Base-by-base conservation (phyloP, 176 grass and related monocot genomes). In the Cenchrus fungigraminus region DNA sequence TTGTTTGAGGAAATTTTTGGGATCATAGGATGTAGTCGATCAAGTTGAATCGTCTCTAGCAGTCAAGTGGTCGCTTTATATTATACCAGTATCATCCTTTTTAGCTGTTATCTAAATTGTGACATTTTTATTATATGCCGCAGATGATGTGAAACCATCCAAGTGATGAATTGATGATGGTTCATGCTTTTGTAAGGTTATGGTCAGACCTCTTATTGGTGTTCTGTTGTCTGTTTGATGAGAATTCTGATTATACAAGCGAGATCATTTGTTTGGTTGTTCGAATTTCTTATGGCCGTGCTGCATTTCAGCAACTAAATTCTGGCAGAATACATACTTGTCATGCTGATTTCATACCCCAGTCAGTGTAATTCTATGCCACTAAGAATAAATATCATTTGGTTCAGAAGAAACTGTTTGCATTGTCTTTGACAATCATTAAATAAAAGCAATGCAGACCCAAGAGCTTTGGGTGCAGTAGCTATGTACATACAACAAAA, bases 21-120 rank as follows among this genome's bases (percentile, higher is more conserved):
- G 62, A 57, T 61, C 74, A 68, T 47, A 76, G 40, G 58, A 76
- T 47, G n/a, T 34, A 78, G 56, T 62, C 1, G 40, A n/a, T 84
- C 60, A 45, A 67, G 49, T 9, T 75, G 16, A 32, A 82, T 59
- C 65, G 12, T 22, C 66, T 74, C 31, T 28, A 31, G 45, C 31
- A n/a, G 8, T 50, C 42, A 73, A 44, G 32, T 71, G 56, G 44
- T 70, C 72, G 15, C 1, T 3, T 61, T 9, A 65, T 15, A 43
- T 2, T 58, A 6, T 40, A 75, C 6, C 8, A 68, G 32, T 66
- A 16, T 43, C 22, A 50, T 52, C 47, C 46, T 54, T 76, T 82
- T 68, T 78, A 28, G 52, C 20, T 51, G 44, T 40, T 63, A 12
- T 59, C 32, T 19, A 68, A 19, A 57, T 8, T 8, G 9, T 20